These are phyloP conservation scores for Yamagishiella unicocca DNA, from an alignment of 139 green algal species.

Conservation along the genomic window DNA sequence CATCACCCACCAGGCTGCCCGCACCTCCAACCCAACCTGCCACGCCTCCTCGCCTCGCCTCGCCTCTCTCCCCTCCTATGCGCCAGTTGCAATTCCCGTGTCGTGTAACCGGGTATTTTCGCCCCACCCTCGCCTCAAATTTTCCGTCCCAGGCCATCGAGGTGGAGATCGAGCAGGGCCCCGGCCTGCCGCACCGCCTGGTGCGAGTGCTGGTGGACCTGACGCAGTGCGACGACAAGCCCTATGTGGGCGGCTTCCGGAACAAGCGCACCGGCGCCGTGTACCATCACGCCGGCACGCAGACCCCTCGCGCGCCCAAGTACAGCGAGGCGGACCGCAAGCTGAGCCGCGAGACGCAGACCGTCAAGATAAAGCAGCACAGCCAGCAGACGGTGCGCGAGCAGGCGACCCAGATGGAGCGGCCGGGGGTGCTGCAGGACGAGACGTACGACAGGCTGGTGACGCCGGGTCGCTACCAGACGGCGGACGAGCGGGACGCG, in stretches of 20 bases:
- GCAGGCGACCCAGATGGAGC: conserved; percentile 81
- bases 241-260: conserved; percentile 79
- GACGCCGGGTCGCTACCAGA: conserved; percentile 70
- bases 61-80: too few relatives aligned
- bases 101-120: too few relatives aligned
- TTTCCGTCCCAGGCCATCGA: conserved; percentile 74
- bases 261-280: conserved; percentile 71
- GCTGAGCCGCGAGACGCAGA: conserved; percentile 79
- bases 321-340: conserved; percentile 60
- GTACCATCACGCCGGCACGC: conserved; percentile 79
- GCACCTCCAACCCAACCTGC: too few relatives aligned
- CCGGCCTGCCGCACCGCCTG: conserved; percentile 59
- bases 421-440: conserved; percentile 75
- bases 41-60: too few relatives aligned
- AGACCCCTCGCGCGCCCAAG: conserved; percentile 72
- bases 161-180: conserved; percentile 69
- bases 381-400: conserved; percentile 73
- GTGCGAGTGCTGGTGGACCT: conserved; percentile 73
- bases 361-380: conserved; percentile 57
- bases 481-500: conserved; percentile 64
- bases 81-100: too few relatives aligned
- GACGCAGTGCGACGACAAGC: conserved; percentile 63
- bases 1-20: too few relatives aligned
- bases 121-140: too few relatives aligned
- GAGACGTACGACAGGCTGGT: conserved; percentile 65